Percentiles rank a stretch among this genome's conserved stretches.
These are phyloP conservation scores for Pseudomonodictys pantanalensis DNA, from an alignment of 495 filamentous ascomycete genomes.

Conservation along the genomic window DNA sequence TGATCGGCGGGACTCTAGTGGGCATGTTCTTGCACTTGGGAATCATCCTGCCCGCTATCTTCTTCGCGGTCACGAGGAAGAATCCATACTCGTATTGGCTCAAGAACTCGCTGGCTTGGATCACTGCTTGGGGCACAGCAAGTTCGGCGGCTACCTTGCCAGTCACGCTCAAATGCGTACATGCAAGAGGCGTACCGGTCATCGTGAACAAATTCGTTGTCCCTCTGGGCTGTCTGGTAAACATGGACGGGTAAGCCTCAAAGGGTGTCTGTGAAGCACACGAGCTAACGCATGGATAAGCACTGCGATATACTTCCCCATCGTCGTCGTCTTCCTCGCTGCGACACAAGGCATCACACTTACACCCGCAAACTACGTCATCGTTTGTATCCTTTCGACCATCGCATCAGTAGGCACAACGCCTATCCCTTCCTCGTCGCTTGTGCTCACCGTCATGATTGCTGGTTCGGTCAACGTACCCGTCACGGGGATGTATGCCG, in stretches of 20 bases:
- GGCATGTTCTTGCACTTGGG: conserved; percentile 38
- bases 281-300: conserved; percentile 4
- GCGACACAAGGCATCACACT: conserved; percentile 37
- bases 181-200: conserved; percentile 20
- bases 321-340: conserved; percentile 39
- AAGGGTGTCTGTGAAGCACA: not conserved
- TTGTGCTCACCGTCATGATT: conserved; percentile 42
- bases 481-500: conserved; percentile 39
- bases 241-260: conserved; percentile 37
- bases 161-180: conserved; percentile 30
- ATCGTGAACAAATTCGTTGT: conserved; percentile 34
- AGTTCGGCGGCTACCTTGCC: conserved; percentile 37
- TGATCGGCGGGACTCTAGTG: conserved; percentile 34
- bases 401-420: conserved; percentile 41
- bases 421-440: conserved; percentile 38
- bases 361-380: conserved; percentile 34
- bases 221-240: conserved; percentile 38
- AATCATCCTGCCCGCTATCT: conserved; percentile 34
- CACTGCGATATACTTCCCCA: conserved; percentile 39
- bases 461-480: conserved; percentile 35
- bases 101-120: conserved; percentile 33
- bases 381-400: conserved; percentile 38
- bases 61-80: conserved; percentile 25
- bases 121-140: conserved; percentile 39
- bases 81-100: conserved; percentile 39